Base-by-base conservation (phyloP, 1,284 basidiomycete species). In the Ustanciosporium gigantosporum region DNA sequence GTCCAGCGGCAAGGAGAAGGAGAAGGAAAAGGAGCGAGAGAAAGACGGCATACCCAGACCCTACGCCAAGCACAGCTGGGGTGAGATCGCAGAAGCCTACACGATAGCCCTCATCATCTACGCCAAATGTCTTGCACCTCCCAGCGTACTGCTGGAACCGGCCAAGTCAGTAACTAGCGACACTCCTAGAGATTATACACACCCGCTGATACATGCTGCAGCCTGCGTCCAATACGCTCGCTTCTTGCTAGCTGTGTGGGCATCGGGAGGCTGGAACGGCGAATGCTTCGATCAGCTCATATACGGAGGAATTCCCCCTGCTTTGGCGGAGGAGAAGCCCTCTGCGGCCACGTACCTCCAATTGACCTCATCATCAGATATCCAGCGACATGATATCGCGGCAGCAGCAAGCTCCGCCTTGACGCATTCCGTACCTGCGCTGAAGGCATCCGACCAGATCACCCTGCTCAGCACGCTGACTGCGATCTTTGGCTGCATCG, bases 261-360 rank as follows among this genome's bases (percentile, higher is more conserved):
- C 74, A 2, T 70, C 60, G 2, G 66, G 61, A 15, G 75, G 75
- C 0, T 77, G 73, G 72, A 76, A 74, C 32, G 72, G 65, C 36
- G 75, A 76, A 36, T 67, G 65, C 21, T 76, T 76, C 40, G 75
- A 77, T 51, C 74, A 76, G 56, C 56, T 77, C 20, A 41, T 77
- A 14, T 74, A 72, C 29, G 75, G 75, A 19, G 75, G 75, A 19
- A 50, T 66, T 3, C 75, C 75, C 16, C 75, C 73, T 4, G 46
- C 68, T 9, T 46, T 77, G 25, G 73, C 59, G 1, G 65, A 69
- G 31, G 61, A 64, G 11, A 52, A 61, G 16, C 70, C 67, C 9
- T 56, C 50, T 4, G 44, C 44, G 3, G 58, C 57, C 1, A 61
- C 50, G 44, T 73, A 73, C 15, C 52, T 61, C 20, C 37, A 49